These are phyloP conservation scores for Neocatenulostroma microsporum DNA, from an alignment of 2,329 filamentous ascomycete species.

Conservation along the genomic window DNA sequence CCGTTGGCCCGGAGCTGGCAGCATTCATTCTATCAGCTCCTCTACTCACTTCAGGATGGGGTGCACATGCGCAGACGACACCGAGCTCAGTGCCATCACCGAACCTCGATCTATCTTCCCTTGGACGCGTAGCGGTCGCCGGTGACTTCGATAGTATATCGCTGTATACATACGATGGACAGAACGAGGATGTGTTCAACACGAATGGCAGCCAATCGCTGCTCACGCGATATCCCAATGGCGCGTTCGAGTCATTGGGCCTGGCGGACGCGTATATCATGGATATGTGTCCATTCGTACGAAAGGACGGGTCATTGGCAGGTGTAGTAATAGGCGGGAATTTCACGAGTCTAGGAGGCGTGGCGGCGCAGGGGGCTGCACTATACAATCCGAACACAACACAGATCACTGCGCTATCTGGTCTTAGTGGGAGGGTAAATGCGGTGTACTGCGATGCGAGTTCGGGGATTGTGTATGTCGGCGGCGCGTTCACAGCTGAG, in stretches of 20 bases:
- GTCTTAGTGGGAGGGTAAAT: slow-evolving; percentile 74
- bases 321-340: slow-evolving; percentile 85
- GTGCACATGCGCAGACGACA: slow-evolving; percentile 15
- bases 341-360: slow-evolving; percentile 80
- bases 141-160: slow-evolving; percentile 91
- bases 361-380: slow-evolving; percentile 69
- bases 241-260: slow-evolving; percentile 65
- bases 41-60: slow-evolving; percentile 15
- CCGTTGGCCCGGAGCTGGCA: slow-evolving; percentile 28
- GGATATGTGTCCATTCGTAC: slow-evolving; percentile 74
- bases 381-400: slow-evolving; percentile 68
- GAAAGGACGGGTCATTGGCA: slow-evolving; percentile 57
- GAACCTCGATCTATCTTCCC: slow-evolving; percentile 66
- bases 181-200: slow-evolving; percentile 59
- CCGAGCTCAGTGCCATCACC: slow-evolving; percentile 53
- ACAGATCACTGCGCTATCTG: slow-evolving; percentile 64
- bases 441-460: slow-evolving; percentile 73
- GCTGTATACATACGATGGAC: slow-evolving; percentile 75
- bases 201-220: slow-evolving; percentile 76
- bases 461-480: slow-evolving; percentile 76
- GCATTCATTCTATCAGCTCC: slow-evolving; percentile 24
- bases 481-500: slow-evolving; percentile 70
- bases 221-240: slow-evolving; percentile 75
- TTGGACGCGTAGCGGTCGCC: slow-evolving; percentile 77
- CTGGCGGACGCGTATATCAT: slow-evolving; percentile 78